Evolutionary conservation across 1,284 basidiomycete genomes (phyloP), one percentile per base, ranked within the genome.

Genomic region (Ganoderma lucidum): DNA sequence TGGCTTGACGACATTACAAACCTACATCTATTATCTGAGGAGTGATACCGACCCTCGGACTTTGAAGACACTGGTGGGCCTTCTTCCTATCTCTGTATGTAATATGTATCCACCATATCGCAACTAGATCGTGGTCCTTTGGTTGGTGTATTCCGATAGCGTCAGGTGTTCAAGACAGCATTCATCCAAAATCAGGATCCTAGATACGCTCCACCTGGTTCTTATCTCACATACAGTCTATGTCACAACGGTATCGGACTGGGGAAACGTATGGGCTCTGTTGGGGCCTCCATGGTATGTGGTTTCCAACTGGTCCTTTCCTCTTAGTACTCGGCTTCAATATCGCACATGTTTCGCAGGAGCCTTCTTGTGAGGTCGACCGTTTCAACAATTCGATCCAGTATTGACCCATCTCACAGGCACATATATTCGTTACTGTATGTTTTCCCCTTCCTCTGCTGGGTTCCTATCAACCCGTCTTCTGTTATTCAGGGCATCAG

Each of bases 151-250:
- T 19, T 19, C 12, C 35, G 5, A 30, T 8, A 37, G 19, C 19
- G 8, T 32, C 32, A 32, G 3, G 12, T 53, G 51, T 15, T 19
- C 35, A 59, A 39, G 35, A 59, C 8, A 1, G n/a, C 19, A 6
- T 39, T 59, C 35, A 59, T 23, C 37, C 35, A 39, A 23, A 8
- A n/a, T 6, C 28, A 73, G 72, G 72, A 1, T 67, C n/a, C 63
- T 71, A 6, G 72, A 73, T 30, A 63, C 62, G 1, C 12, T 67
- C 2, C 72, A 73, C 48, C 45, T 70, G 2, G 30, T 39, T 12
- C 60, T 71, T 48, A 66, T 71, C 14, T 60, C 69, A 4, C 70
- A 73, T 30, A 60, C 70, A 6, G 65, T 71, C 15, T 73, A 71
- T 39, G 42, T 32, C 3, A 71, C 64, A 42, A 32, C 65, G 1